Evolutionary conservation across 2,329 filamentous ascomycete species (phyloP).

Genomic region (Fusarium begoniae): DNA sequence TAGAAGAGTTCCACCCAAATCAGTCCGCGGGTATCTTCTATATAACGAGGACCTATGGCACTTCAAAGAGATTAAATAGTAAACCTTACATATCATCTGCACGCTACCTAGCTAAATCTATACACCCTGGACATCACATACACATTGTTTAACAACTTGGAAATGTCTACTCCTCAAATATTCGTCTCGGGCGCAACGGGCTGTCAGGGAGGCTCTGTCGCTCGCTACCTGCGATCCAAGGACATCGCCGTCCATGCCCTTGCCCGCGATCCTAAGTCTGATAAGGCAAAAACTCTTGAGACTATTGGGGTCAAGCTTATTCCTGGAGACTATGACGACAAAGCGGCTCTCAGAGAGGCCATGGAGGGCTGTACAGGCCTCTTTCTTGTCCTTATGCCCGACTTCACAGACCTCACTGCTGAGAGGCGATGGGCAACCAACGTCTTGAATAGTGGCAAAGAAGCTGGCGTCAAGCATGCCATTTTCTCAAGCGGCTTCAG

Average conservation of each 20-base stretch:
- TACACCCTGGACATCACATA: not conserved
- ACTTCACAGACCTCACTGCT: constrained; percentile 43
- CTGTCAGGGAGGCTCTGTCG: constrained; percentile 50
- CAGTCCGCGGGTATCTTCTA: not conserved
- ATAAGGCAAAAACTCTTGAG: constrained; percentile 43
- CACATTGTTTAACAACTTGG: not conserved
- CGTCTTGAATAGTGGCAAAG: constrained; percentile 50
- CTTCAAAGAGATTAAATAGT: not conserved
- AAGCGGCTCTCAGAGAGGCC: constrained; percentile 41
- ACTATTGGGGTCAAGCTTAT: constrained; percentile 47
- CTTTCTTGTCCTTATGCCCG: constrained; percentile 48
- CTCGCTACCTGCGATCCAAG: constrained; percentile 46
- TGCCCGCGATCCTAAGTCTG: constrained; percentile 44
- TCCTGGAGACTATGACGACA: constrained; percentile 48
- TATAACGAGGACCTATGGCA: not conserved
- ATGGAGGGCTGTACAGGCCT: constrained; percentile 44
- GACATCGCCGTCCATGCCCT: constrained; percentile 48
- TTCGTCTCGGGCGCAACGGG: constrained; percentile 55
- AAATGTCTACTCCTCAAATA: constrained; percentile 46
- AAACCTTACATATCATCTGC: not conserved
- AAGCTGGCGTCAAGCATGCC: constrained; percentile 49
- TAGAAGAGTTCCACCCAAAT: not conserved
- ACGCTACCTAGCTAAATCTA: not conserved
- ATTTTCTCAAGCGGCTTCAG: constrained; percentile 50
- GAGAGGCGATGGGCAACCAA: constrained; percentile 44